Evolutionary conservation across 148 eudicot species (phyloP).

Genomic region (Dianthus caryophyllus): DNA sequence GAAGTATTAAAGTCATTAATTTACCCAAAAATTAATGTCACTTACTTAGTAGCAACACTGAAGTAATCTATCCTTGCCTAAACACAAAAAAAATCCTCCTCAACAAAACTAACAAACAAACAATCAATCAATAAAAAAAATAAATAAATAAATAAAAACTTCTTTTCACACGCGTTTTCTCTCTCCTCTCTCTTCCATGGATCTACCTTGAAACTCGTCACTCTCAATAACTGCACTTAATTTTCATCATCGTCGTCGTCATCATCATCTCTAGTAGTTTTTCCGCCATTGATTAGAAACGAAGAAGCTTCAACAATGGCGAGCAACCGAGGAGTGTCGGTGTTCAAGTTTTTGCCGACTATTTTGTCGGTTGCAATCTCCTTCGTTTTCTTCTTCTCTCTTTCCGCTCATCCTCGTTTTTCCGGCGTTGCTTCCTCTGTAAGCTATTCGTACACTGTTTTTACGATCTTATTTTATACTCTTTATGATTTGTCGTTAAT

Average conservation of each 20-base stretch:
- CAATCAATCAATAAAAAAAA: too few relatives aligned
- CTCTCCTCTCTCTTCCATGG: too few relatives aligned
- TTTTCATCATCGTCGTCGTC: neutral
- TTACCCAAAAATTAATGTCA: too few relatives aligned
- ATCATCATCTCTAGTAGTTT: neutral
- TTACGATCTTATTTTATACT: neutral
- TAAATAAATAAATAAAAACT: too few relatives aligned
- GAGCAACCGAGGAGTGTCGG: conserved; percentile 17
- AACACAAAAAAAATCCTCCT: too few relatives aligned
- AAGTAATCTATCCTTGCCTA: too few relatives aligned
- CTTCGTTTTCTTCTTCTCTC: conserved; percentile 25
- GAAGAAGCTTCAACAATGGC: conserved; percentile 16
- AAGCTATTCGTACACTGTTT: conserved; percentile 6
- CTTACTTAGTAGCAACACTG: too few relatives aligned
- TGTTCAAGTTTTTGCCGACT: conserved; percentile 21
- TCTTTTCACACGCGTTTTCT: neutral
- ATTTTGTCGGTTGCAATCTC: conserved; percentile 25
- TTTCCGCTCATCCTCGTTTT: conserved; percentile 8
- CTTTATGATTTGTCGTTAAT: neutral
- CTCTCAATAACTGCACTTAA: too few relatives aligned
- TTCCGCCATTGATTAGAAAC: neutral
- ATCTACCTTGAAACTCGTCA: too few relatives aligned
- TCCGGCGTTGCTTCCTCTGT: conserved; percentile 18
- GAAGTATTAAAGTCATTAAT: too few relatives aligned
- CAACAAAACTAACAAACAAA: too few relatives aligned